A percentile compares a stretch with the other conserved stretches of the same genome.
Conservation (phyloP, 2,329 filamentous ascomycete genomes). For the Ophiostoma quercus region DNA sequence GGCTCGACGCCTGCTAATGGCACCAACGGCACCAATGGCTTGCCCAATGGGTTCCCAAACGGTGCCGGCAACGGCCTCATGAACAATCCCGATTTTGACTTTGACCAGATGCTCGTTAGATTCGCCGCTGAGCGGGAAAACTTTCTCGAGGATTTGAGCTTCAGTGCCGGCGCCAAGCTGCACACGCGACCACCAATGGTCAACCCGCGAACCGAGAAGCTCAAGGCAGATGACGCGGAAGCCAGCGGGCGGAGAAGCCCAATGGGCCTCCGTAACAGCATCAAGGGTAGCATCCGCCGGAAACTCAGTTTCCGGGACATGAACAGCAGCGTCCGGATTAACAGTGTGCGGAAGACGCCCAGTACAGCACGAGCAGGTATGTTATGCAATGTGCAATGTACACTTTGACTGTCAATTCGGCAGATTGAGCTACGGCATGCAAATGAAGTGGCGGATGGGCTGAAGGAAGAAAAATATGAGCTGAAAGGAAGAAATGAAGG, state of each 20-base stretch:
- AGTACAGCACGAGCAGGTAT: slow-evolving; percentile 68
- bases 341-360: slow-evolving; percentile 69
- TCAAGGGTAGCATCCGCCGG: slow-evolving; percentile 81
- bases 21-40: slow-evolving; percentile 18
- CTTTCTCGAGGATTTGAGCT: slow-evolving; percentile 86
- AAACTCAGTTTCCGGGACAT: slow-evolving; percentile 92
- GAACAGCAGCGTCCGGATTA: slow-evolving; percentile 57
- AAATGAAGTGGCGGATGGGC: slow-evolving; percentile 1
- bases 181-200: slow-evolving; percentile 66
- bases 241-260: slow-evolving; percentile 50
- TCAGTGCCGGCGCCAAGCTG: slow-evolving; percentile 76
- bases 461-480: neutral
- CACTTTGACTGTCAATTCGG: neutral
- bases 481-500: neutral
- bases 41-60: slow-evolving; percentile 12
- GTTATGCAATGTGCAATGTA: slow-evolving; percentile 33
- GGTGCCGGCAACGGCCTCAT: slow-evolving; percentile 31
- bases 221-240: slow-evolving; percentile 65
- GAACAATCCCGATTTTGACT: slow-evolving; percentile 65
- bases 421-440: neutral
- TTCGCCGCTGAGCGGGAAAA: slow-evolving; percentile 93
- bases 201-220: slow-evolving; percentile 73
- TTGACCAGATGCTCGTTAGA: slow-evolving; percentile 86
- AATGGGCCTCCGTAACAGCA: slow-evolving; percentile 48
- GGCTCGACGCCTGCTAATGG: neutral